phyloP scores from a whole-genome alignment of 2,329 filamentous ascomycete species.

The Curvularia verruculosa region DNA sequence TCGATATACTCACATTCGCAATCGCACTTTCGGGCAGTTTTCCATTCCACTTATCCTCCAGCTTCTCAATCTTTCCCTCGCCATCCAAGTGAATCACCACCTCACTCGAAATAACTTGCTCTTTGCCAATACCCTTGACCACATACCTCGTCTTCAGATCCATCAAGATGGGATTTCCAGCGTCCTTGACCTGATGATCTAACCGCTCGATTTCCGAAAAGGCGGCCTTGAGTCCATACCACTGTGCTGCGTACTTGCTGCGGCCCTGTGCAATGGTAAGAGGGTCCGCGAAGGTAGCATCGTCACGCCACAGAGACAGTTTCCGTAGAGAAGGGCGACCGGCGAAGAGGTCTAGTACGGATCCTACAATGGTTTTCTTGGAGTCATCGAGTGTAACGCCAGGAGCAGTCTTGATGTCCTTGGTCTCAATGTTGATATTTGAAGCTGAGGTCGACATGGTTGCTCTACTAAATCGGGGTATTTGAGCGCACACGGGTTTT shows the following conservation, averaged over 20 bases:
- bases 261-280: conserved; percentile 64
- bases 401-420: conserved; percentile 58
- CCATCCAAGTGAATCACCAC: conserved; percentile 56
- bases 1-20: conserved; percentile 56
- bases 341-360: conserved; percentile 67
- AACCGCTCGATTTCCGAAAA: conserved; percentile 65
- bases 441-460: conserved; percentile 40
- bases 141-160: conserved; percentile 60
- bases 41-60: conserved; percentile 63
- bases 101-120: conserved; percentile 57
- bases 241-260: conserved; percentile 59
- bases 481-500: conserved; percentile 22
- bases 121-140: conserved; percentile 60
- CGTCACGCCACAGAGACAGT: conserved; percentile 64
- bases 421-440: conserved; percentile 59
- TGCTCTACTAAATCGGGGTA: conserved; percentile 22
- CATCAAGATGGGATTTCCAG: conserved; percentile 66
- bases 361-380: conserved; percentile 59
- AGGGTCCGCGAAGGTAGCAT: conserved; percentile 64
- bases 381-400: conserved; percentile 56
- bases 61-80: conserved; percentile 56
- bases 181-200: conserved; percentile 59
- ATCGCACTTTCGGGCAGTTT: conserved; percentile 58
- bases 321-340: conserved; percentile 65
- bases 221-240: conserved; percentile 65